A percentile compares a stretch with the other conserved stretches of the same genome.
phyloP scores from a whole-genome alignment of 257 asterid genomes.

The Penstemon newberryi region DNA sequence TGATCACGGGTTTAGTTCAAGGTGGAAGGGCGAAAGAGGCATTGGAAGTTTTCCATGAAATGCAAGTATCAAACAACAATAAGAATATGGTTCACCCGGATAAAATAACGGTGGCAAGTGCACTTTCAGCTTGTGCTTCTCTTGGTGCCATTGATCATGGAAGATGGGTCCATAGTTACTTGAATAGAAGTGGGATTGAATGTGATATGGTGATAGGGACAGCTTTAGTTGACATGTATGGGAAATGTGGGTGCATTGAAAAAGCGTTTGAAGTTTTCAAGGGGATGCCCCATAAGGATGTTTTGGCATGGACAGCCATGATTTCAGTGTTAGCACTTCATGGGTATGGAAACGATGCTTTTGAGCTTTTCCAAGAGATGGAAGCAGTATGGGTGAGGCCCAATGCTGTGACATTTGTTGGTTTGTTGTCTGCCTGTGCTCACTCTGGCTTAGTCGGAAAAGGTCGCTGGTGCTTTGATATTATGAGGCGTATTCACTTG shows the following conservation, averaged over 20 bases:
- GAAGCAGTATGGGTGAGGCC: constrained; percentile 54
- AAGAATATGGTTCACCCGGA: constrained; percentile 50
- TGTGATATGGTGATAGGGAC: constrained; percentile 79
- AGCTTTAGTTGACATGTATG: constrained; percentile 81
- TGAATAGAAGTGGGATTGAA: constrained; percentile 53
- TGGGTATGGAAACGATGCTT: constrained; percentile 57
- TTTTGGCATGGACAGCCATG: constrained; percentile 80
- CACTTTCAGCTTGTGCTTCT: constrained; percentile 76
- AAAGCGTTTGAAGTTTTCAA: constrained; percentile 57
- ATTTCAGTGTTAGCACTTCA: constrained; percentile 68
- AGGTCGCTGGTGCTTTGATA: constrained; percentile 54
- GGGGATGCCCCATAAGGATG: constrained; percentile 60
- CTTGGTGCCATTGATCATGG: constrained; percentile 80
- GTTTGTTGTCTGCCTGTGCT: constrained; percentile 64
- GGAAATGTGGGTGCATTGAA: constrained; percentile 66
- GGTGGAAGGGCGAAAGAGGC: constrained; percentile 77
- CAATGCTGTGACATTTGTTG: constrained; percentile 62
- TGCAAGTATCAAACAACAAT: constrained; percentile 43
- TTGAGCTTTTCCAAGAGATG: constrained; percentile 61
- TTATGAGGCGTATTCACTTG: constrained; percentile 42
- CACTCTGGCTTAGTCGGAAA: constrained; percentile 69
- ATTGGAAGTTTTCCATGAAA: constrained; percentile 55
- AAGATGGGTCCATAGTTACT: constrained; percentile 65
- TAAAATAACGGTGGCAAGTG: constrained; percentile 70
- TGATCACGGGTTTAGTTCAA: constrained; percentile 75